Evolutionary conservation across 2,329 filamentous ascomycete genomes (phyloP), one percentile per base, ranked within the genome.

Genomic region (Zasmidium angulare): DNA sequence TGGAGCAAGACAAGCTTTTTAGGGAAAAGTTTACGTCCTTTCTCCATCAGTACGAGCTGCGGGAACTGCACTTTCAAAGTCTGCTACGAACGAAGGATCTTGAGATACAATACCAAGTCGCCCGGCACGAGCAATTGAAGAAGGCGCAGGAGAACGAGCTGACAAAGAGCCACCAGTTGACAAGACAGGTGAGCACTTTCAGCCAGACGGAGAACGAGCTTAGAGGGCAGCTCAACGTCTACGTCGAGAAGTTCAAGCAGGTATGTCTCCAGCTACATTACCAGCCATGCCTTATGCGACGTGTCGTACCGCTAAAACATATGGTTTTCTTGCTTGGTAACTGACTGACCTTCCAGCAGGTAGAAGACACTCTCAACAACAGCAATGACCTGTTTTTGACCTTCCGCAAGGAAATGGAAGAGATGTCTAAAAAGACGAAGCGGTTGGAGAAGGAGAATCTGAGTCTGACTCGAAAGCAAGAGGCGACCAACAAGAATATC

Each of bases 191-290:
- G 22, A 91, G 93, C 66, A 96, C 92, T 1, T 97, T 98, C 74
- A 95, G 92, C 36, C 95, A 96, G 76, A 98, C 93, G 10, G 95
- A 99, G 77, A 89, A 90, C 17, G 93, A 98, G 76, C 83, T 99
- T 56, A 83, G 95, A 61, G 96, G 91, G 69, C 95, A 99, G 77
- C 86, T 99, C 69, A 98, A 97, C 75, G 93, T 97, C 69, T 99
- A 99, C 71, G 93, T 97, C 23, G 95, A 99, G 74, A 99, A 98
- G 79, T 98, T 98, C 79, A 98, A 98, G 81, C 95, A 99, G 90
- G 93, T 96, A 85, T 65, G 72, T 71, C 52, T 51, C 46, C 51
- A 43, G 14, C 36, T 53, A 31, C 56, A 58, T 53, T 50, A 58
- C 46, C 31, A 19, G 46, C 54, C 50, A 24, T 24, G n/a, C 6